Evolutionary conservation across 139 green algal species (phyloP), one percentile per base, ranked within the genome.

Genomic region (Chlorella sorokiniana): DNA sequence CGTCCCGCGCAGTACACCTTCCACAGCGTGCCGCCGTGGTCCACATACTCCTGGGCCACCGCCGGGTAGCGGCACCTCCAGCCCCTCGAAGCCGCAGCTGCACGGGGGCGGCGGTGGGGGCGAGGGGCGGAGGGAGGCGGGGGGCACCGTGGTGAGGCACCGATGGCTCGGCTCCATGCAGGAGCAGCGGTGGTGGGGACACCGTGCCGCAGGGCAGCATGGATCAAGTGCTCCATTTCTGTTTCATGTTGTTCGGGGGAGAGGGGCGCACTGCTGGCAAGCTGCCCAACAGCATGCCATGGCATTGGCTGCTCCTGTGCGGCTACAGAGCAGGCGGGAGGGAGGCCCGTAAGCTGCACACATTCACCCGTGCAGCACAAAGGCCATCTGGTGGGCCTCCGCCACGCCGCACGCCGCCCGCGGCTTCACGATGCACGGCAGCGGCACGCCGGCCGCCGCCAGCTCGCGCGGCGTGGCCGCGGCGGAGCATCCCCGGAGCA

Each of bases 21-120:
- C 86, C 90, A 89, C 62, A 96, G 77, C n/a, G 51, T 4, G 0
- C 82, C 91, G 22, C 89, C 90, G 67, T 97, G 94, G 79, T 96
- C 91, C 27, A 97, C 86, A 71, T 95, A 97, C 84, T 96, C 88
- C 83, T 97, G 94, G 29, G 92, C 69, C 38, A 95, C 81, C 10
- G 83, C 87, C 7, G 91, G n/a, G 91, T 68, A 93, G 64, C 7
- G 86, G 85, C 29, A 95, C 73, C 20, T 77, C 40, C 74, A 91
- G 67, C 22, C 63, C 81, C 6, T 56, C 10, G 23, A 92, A 84
- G 0, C 83, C 89, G 18, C 52, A 79, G 23, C 73, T 79, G 73
- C 18, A 65, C 27, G 22, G 9, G 33, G 35, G 33, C 16, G 45
- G 33, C 20, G 64, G 45, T 25, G 31, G 64, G 16, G n/a, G 64